Conservation (phyloP, 768 basidiomycete genomes). For the Tubosaeta brunneosetosa region DNA sequence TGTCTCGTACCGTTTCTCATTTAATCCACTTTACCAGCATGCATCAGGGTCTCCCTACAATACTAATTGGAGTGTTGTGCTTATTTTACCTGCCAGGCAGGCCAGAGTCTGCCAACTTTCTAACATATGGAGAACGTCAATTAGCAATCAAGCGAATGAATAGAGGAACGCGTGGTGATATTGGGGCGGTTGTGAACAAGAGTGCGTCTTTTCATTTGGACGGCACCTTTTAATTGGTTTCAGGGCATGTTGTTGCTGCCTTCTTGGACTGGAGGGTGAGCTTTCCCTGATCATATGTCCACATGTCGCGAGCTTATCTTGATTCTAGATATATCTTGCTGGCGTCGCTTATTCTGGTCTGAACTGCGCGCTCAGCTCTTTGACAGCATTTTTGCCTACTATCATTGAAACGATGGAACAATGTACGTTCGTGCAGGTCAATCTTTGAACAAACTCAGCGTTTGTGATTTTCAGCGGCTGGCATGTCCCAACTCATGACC, state of each 20-base stretch:
- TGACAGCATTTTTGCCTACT: conserved; percentile 25
- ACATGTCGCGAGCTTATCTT: conserved; percentile 4
- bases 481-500: not conserved
- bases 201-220: conserved; percentile 19
- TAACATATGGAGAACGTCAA: conserved; percentile 31
- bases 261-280: conserved; percentile 44
- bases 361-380: conserved; percentile 45
- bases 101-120: conserved; percentile 31
- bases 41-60: conserved; percentile 54
- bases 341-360: conserved; percentile 47
- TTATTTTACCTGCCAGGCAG: conserved; percentile 29
- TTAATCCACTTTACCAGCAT: not conserved
- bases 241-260: conserved; percentile 40
- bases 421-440: not conserved
- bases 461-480: conserved; percentile 25
- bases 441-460: not conserved
- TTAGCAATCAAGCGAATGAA: conserved; percentile 33
- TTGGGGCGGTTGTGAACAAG: conserved; percentile 38
- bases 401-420: not conserved
- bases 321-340: conserved; percentile 37
- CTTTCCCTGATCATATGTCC: not conserved
- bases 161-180: conserved; percentile 40
- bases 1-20: not conserved
- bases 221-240: not conserved
- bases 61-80: conserved; percentile 26